Base-by-base conservation (phyloP, 1,284 basidiomycete genomes). In the Apiotrichum sp. region DNA sequence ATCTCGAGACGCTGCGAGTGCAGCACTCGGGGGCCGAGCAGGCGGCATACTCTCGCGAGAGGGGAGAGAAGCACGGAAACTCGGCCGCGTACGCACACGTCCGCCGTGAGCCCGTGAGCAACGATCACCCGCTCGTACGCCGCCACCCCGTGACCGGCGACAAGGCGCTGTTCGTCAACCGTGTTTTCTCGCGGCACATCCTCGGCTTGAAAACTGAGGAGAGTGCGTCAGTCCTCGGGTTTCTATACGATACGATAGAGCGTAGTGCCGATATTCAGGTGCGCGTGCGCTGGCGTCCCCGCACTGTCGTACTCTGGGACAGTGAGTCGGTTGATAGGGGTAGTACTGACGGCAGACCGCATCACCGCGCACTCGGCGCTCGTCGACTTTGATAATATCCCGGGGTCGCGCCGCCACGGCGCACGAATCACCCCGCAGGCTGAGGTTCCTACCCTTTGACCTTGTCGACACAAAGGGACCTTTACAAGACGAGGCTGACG, bases 391-490 rank as follows among this genome's bases (percentile, higher is more conserved):
- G 81, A 80, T 41, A 79, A 83, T 13, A 44, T 80, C 74, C n/a
- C 80, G 77, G 60, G 65, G 42, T 82, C 86, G 62, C 81, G 84
- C 43, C 82, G 89, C 11, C 88, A 90, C 65, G 89, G 89, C 34
- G 83, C 83, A 7, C 81, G 88, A 34, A 86, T 90, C 70, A 88
- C 88, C 0, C 86, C 88, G 16, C 88, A 90, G 73, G 88, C 86
- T 2, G 88, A 90, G 73, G 78, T 83, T 11, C 88, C 87, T 0
- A 82, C 86, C 60, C 44, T 61, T 29, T 62, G 51, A 47, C 6
- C n/a, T n/a, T n/a, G n/a, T n/a, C n/a, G n/a, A n/a, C n/a, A n/a
- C n/a, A n/a, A n/a, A n/a, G n/a, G n/a, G n/a, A n/a, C n/a, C n/a
- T n/a, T n/a, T n/a, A n/a, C n/a, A n/a, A n/a, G n/a, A n/a, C n/a